A percentile compares a stretch with the other conserved stretches of the same genome.
Conservation (phyloP, 352 stramenopile species). For the Globisporangium nodosum region DNA sequence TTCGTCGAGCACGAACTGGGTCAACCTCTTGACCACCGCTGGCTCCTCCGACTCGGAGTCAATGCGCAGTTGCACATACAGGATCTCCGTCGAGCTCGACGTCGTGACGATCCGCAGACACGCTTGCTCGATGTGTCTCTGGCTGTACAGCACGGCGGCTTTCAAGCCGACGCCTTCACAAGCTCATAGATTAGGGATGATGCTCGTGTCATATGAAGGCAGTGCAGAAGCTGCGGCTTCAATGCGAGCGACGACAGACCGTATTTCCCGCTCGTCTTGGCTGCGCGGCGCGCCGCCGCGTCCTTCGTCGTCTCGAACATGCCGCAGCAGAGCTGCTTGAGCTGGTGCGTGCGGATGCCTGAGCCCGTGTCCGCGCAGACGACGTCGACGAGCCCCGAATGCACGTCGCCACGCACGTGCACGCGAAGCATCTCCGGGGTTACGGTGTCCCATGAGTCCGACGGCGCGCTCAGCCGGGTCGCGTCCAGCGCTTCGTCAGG, state of each 20-base stretch:
- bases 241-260: conserved; percentile 11
- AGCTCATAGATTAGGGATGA: not conserved
- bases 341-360: conserved; percentile 56
- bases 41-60: conserved; percentile 50
- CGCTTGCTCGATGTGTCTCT: conserved; percentile 29
- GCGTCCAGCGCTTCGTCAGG: conserved; percentile 52
- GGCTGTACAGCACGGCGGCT: conserved; percentile 68
- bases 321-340: conserved; percentile 59
- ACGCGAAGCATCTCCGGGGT: conserved; percentile 43
- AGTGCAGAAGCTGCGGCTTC: not conserved
- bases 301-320: conserved; percentile 69
- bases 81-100: conserved; percentile 45
- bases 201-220: not conserved
- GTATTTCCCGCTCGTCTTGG: conserved; percentile 53
- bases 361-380: conserved; percentile 74
- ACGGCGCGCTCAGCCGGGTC: conserved; percentile 18
- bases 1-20: conserved; percentile 56
- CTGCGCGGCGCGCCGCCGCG: conserved; percentile 12
- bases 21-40: conserved; percentile 51
- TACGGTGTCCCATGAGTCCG: conserved; percentile 16
- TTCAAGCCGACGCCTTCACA: conserved; percentile 65
- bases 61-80: conserved; percentile 69
- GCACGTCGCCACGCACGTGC: conserved; percentile 21
- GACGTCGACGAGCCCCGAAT: conserved; percentile 40
- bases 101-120: conserved; percentile 66